Evolutionary conservation across 1,284 basidiomycete genomes (phyloP).

Genomic region (Ustilago nuda): DNA sequence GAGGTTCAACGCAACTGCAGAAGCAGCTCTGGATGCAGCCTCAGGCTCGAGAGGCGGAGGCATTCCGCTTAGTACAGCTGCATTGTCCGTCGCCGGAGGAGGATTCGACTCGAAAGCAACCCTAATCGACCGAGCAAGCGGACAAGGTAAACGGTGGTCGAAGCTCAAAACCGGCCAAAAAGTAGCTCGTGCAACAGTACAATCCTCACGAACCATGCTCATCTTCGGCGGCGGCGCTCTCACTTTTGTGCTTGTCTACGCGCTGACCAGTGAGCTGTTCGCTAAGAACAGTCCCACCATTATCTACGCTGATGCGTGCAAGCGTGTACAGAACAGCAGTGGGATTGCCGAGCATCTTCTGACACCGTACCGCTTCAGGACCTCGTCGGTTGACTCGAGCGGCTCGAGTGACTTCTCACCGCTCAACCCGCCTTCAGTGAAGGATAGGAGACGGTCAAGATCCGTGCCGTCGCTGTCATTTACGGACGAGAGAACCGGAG

Average conservation of each 20-base stretch:
- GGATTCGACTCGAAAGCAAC: constrained; percentile 19
- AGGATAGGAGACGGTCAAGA: constrained; percentile 45
- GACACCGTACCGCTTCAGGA: constrained; percentile 61
- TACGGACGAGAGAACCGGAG: constrained; percentile 46
- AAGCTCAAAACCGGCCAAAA: constrained; percentile 84
- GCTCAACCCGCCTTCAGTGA: constrained; percentile 53
- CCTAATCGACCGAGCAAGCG: constrained; percentile 46
- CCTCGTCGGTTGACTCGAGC: constrained; percentile 31
- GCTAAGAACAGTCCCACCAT: constrained; percentile 92
- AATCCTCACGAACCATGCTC: constrained; percentile 81
- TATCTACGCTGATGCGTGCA: constrained; percentile 85
- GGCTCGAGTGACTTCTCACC: constrained; percentile 52
- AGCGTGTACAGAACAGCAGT: constrained; percentile 80
- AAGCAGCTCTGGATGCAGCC: constrained; percentile 45
- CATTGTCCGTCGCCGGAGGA: constrained; percentile 26
- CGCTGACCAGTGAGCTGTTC: constrained; percentile 87
- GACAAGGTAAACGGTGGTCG: constrained; percentile 75
- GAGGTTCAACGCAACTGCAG: constrained; percentile 45
- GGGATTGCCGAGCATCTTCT: constrained; percentile 63
- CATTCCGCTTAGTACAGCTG: constrained; percentile 39
- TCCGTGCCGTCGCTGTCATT: constrained; percentile 47
- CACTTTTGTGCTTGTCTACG: constrained; percentile 77
- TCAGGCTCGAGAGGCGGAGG: constrained; percentile 32
- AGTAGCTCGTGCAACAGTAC: constrained; percentile 80
- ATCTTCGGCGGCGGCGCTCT: constrained; percentile 79